phyloP scores from a whole-genome alignment of 345 rosid genomes.

The Abelmoschus esculentus region DNA sequence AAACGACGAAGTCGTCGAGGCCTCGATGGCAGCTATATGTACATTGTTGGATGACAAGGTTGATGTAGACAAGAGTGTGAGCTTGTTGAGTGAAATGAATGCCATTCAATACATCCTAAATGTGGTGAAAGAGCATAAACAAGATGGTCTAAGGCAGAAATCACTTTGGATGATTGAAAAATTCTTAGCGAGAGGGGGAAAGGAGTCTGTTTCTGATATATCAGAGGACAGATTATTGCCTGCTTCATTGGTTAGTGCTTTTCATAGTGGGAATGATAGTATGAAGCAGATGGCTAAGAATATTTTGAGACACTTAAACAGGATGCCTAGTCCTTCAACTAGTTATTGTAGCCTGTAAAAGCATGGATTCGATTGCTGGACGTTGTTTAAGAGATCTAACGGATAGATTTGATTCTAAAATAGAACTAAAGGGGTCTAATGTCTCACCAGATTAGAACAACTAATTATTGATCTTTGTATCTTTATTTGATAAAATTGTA shows the following conservation, averaged over 20 bases:
- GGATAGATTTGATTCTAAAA: too few relatives aligned
- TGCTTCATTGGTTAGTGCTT: constrained; percentile 56
- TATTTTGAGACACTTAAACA: constrained; percentile 63
- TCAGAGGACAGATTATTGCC: constrained; percentile 62
- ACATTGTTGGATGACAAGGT: constrained; percentile 80
- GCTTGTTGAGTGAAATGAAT: constrained; percentile 48
- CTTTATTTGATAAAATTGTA: too few relatives aligned
- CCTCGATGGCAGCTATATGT: constrained; percentile 71
- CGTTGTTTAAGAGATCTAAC: too few relatives aligned
- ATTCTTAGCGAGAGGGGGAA: constrained; percentile 60
- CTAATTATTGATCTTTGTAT: too few relatives aligned
- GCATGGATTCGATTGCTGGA: too few relatives aligned
- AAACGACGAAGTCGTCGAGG: constrained; percentile 61
- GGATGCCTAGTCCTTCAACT: constrained; percentile 44
- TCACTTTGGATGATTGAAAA: constrained; percentile 81
- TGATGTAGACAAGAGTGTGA: constrained; percentile 56
- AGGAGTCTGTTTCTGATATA: constrained; percentile 43
- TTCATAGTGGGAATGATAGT: constrained; percentile 64
- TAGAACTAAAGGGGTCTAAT: too few relatives aligned
- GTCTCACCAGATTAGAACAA: too few relatives aligned
- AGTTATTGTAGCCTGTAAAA: too few relatives aligned
- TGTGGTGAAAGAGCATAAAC: constrained; percentile 55
- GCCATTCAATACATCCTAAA: constrained; percentile 47
- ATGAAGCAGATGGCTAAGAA: constrained; percentile 82
- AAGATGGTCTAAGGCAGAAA: constrained; percentile 61